Percentiles rank a stretch among this genome's conserved stretches.
Evolutionary conservation across 108 stramenopile species (phyloP).

Genomic region (Poteriospumella lacustris): DNA sequence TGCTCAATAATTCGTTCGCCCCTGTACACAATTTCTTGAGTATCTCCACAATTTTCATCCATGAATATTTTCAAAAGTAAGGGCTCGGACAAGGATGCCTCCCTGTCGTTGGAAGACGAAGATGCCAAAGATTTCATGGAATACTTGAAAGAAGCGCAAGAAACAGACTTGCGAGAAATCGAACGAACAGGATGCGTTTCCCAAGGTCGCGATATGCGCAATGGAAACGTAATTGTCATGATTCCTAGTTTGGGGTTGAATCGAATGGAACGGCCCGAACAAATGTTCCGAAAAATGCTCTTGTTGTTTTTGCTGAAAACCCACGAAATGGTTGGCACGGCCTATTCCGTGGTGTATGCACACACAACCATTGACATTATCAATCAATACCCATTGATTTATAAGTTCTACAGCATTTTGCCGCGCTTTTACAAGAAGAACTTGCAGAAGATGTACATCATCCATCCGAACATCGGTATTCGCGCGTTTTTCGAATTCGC

Average conservation of each 20-base stretch:
- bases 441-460: constrained; percentile 19
- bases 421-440: constrained; percentile 27
- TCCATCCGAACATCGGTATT: constrained; percentile 19
- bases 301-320: neutral
- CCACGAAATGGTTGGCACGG: neutral
- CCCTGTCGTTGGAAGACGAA: too few relatives aligned
- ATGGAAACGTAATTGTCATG: neutral
- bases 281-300: constrained; percentile 2
- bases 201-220: neutral
- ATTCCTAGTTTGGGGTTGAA: neutral
- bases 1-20: too few relatives aligned
- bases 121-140: neutral
- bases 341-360: constrained; percentile 19
- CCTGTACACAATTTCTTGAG: too few relatives aligned
- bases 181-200: neutral
- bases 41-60: too few relatives aligned
- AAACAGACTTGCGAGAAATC: neutral
- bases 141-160: neutral
- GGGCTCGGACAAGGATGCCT: too few relatives aligned
- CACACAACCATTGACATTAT: constrained; percentile 11
- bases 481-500: constrained; percentile 21
- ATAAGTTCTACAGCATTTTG: constrained; percentile 22
- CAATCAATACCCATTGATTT: constrained; percentile 9
- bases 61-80: too few relatives aligned
- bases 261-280: neutral